Evolutionary conservation across 257 asterid species (phyloP).

Genomic region (Craterostigma plantagineum): DNA sequence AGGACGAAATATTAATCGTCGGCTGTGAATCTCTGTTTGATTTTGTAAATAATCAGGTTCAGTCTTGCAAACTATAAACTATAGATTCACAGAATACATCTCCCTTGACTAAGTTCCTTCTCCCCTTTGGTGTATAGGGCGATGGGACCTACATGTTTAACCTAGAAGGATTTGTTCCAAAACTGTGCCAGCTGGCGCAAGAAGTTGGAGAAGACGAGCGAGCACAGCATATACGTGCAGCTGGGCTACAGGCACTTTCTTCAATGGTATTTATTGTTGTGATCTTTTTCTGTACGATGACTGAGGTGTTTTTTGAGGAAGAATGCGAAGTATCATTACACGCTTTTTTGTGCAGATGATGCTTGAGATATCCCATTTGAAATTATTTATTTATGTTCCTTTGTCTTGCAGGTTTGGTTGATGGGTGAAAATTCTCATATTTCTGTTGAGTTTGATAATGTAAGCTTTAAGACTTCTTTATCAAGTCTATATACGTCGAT

Average conservation of each 20-base stretch:
- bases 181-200: slow-evolving; percentile 82
- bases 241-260: slow-evolving; percentile 71
- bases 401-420: slow-evolving; percentile 6
- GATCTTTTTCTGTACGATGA: neutral
- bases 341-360: no score
- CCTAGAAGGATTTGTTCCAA: slow-evolving; percentile 79
- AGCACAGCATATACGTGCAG: slow-evolving; percentile 35
- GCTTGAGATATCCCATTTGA: no score
- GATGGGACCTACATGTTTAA: slow-evolving; percentile 86
- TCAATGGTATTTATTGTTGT: slow-evolving; percentile 68
- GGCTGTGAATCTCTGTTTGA: slow-evolving; percentile 90
- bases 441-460: slow-evolving; percentile 6
- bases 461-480: neutral
- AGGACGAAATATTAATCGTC: slow-evolving; percentile 56
- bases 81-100: slow-evolving; percentile 3
- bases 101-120: neutral
- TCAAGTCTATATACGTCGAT: neutral
- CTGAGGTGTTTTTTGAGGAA: neutral
- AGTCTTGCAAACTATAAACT: no score
- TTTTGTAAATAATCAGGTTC: slow-evolving; percentile 85
- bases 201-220: slow-evolving; percentile 80
- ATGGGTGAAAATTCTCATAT: slow-evolving; percentile 9
- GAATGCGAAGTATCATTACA: neutral
- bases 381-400: neutral
- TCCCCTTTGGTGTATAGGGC: slow-evolving; percentile 32